Conservation (phyloP, 1,284 basidiomycete species). For the Naganishia sp. region DNA sequence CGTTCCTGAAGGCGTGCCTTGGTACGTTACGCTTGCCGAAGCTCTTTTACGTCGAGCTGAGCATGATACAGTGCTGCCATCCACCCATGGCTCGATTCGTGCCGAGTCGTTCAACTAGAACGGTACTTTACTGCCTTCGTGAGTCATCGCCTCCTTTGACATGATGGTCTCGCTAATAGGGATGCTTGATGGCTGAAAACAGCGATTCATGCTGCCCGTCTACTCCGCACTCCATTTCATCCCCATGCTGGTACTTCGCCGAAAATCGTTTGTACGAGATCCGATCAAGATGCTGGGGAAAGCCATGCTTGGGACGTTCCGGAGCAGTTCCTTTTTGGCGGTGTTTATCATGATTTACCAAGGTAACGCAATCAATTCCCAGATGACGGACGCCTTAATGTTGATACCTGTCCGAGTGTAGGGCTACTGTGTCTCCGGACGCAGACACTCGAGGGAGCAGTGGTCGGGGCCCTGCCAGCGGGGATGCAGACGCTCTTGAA, state of each 20-base stretch:
- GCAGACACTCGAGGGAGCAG: slow-evolving; percentile 58
- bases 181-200: not conserved
- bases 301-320: slow-evolving; percentile 70
- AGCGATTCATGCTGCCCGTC: slow-evolving; percentile 69
- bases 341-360: slow-evolving; percentile 85
- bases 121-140: slow-evolving; percentile 76
- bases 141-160: slow-evolving; percentile 25
- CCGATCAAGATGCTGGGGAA: slow-evolving; percentile 66
- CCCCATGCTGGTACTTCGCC: slow-evolving; percentile 76
- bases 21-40: slow-evolving; percentile 43
- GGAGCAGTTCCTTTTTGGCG: slow-evolving; percentile 87
- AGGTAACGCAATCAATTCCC: slow-evolving; percentile 52
- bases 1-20: slow-evolving; percentile 60
- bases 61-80: slow-evolving; percentile 59
- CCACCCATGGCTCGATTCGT: slow-evolving; percentile 77
- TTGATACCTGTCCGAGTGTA: slow-evolving; percentile 41
- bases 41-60: not conserved
- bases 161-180: not conserved
- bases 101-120: slow-evolving; percentile 66
- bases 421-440: slow-evolving; percentile 70
- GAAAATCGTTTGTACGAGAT: slow-evolving; percentile 55
- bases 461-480: slow-evolving; percentile 55
- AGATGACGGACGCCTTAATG: too few relatives aligned
- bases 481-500: slow-evolving; percentile 62
- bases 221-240: slow-evolving; percentile 91